These are phyloP conservation scores for Calonectria honghensis DNA, from an alignment of 2,329 filamentous ascomycete genomes.

Conservation along the genomic window DNA sequence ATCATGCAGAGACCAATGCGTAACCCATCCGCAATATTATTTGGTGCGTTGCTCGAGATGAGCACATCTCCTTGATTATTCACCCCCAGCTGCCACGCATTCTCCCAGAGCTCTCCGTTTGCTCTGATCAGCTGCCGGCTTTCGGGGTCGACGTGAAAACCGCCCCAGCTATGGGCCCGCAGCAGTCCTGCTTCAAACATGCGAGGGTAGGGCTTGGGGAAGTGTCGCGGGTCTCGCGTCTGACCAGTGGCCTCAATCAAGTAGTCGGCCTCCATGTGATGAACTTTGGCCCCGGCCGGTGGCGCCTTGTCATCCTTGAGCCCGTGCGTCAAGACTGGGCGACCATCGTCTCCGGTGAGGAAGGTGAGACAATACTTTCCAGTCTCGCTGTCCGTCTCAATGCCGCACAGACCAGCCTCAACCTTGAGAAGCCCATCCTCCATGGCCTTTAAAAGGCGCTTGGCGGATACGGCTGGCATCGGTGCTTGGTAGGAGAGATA, in stretches of 20 bases:
- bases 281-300: neutral
- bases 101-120: conserved; percentile 5
- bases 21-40: conserved; percentile 13
- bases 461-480: conserved; percentile 3
- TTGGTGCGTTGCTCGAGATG: conserved; percentile 6
- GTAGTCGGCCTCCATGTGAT: neutral
- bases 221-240: conserved; percentile 1
- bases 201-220: conserved; percentile 1
- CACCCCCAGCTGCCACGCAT: conserved; percentile 13
- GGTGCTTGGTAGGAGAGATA: conserved; percentile 21
- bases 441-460: conserved; percentile 5
- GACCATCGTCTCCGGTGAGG: conserved; percentile 6
- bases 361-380: conserved; percentile 17
- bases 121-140: conserved; percentile 1
- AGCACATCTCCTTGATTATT: conserved; percentile 20
- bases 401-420: conserved; percentile 1
- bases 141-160: conserved; percentile 1
- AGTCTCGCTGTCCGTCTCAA: neutral
- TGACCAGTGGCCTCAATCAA: conserved; percentile 21
- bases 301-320: neutral
- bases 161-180: conserved; percentile 12
- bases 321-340: conserved; percentile 7
- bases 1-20: neutral
- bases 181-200: conserved; percentile 1
- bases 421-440: conserved; percentile 16